A percentile compares a stretch with the other conserved stretches of the same genome.
phyloP scores from a whole-genome alignment of 129 eudicot genomes.

The Centrapalus pauciflorus region DNA sequence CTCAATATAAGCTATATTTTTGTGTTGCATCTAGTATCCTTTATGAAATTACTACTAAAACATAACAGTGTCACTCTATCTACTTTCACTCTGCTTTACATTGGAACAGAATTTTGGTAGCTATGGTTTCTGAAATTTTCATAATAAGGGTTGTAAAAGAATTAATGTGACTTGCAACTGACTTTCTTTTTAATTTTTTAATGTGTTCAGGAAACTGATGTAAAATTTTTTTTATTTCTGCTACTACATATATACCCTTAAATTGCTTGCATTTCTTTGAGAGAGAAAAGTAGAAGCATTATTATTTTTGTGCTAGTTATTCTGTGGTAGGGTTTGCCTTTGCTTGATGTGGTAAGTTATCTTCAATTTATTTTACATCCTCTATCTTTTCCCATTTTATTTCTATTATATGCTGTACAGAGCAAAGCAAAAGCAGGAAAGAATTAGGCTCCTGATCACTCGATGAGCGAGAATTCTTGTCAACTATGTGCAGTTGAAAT shows the following conservation, averaged over 20 bases:
- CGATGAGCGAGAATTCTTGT: slow-evolving; percentile 95
- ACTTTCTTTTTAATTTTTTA: neutral
- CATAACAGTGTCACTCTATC: neutral
- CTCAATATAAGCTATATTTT: too few species aligned
- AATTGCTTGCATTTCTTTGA: neutral
- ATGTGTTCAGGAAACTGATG: neutral
- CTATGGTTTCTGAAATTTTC: neutral
- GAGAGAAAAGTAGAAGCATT: neutral
- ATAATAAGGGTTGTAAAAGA: too few species aligned
- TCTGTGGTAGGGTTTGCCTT: neutral
- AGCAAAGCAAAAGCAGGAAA: slow-evolving; percentile 94
- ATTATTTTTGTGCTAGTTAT: neutral
- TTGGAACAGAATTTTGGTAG: neutral
- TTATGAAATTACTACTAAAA: neutral
- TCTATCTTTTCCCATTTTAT: neutral
- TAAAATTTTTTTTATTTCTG: neutral
- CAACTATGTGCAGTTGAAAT: slow-evolving; percentile 96
- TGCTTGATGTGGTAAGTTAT: neutral
- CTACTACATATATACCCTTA: neutral
- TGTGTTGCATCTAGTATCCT: neutral
- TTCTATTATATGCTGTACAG: slow-evolving; percentile 35
- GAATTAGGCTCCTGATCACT: slow-evolving; percentile 83
- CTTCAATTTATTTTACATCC: neutral
- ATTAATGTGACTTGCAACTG: too few species aligned
- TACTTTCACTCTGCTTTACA: neutral